These are phyloP conservation scores for Populus davidiana DNA, from an alignment of 345 rosid species.

Conservation along the genomic window DNA sequence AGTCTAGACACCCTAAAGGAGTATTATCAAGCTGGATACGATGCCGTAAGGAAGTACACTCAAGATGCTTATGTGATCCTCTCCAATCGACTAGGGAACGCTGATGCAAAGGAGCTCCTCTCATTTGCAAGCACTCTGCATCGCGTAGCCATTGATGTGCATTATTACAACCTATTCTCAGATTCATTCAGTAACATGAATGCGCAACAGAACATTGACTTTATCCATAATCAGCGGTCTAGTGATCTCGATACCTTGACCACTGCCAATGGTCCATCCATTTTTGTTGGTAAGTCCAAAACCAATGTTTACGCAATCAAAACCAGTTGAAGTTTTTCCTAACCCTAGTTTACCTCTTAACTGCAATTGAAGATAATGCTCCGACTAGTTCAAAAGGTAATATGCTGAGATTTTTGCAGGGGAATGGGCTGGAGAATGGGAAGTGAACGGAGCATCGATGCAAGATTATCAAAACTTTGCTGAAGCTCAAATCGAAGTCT, in stretches of 20 bases:
- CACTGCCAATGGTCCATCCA: constrained; percentile 20
- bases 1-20: constrained; percentile 20
- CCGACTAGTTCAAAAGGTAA: background rate
- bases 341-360: background rate
- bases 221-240: constrained; percentile 16
- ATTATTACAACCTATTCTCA: constrained; percentile 34
- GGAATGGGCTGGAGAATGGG: constrained; percentile 35
- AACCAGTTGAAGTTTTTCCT: background rate
- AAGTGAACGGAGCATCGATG: constrained; percentile 14
- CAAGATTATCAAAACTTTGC: constrained; percentile 27
- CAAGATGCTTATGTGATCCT: constrained; percentile 30
- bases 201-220: constrained; percentile 28
- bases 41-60: constrained; percentile 37
- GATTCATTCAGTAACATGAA: constrained; percentile 4
- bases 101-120: constrained; percentile 27
- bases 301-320: background rate
- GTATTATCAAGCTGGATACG: constrained; percentile 34
- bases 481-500: constrained; percentile 24
- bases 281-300: constrained; percentile 28
- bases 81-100: constrained; percentile 32
- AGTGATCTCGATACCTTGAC: constrained; percentile 15
- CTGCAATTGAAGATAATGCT: background rate
- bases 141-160: constrained; percentile 39
- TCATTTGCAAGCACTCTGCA: constrained; percentile 18
- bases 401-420: constrained; percentile 16